Percentiles rank a stretch among this genome's conserved stretches.
phyloP scores from a whole-genome alignment of 2,329 filamentous ascomycete species.

The Madurella fahalii region DNA sequence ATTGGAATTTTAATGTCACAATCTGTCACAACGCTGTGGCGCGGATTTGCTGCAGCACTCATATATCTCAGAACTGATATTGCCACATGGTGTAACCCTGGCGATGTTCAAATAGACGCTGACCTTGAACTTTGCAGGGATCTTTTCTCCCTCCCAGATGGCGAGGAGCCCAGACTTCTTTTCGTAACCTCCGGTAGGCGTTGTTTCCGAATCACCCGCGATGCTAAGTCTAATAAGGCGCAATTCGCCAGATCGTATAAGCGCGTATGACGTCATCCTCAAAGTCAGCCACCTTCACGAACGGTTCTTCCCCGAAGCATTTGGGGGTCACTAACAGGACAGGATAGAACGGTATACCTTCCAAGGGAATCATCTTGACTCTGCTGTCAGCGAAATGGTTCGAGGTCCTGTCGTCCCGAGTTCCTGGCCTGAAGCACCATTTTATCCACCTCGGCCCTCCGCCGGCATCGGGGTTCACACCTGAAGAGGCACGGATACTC shows the following conservation, averaged over 20 bases:
- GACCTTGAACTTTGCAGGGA: neutral
- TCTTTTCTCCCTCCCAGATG: constrained; percentile 12
- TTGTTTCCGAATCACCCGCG: neutral
- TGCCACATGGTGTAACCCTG: neutral
- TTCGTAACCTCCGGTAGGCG: constrained; percentile 16
- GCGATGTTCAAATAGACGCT: neutral
- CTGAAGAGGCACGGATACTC: constrained; percentile 48
- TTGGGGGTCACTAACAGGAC: constrained; percentile 24
- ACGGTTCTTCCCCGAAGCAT: neutral
- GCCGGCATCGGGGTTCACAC: constrained; percentile 27
- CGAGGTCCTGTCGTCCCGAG: constrained; percentile 39
- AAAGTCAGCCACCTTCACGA: neutral
- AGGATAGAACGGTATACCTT: constrained; percentile 59
- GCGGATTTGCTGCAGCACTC: too few relatives aligned
- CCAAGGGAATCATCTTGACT: constrained; percentile 52
- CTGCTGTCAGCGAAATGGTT: constrained; percentile 52
- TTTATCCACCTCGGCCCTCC: constrained; percentile 45
- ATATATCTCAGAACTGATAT: too few relatives aligned
- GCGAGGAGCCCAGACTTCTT: constrained; percentile 10
- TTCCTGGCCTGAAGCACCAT: constrained; percentile 50
- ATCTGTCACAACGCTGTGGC: too few relatives aligned
- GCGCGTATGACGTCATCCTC: constrained; percentile 82
- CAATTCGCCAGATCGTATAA: constrained; percentile 58
- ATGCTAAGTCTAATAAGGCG: neutral
- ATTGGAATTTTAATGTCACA: too few relatives aligned